These are phyloP conservation scores for Dipodascus geniculatus DNA, from an alignment of 805 yeast species.

Conservation along the genomic window DNA sequence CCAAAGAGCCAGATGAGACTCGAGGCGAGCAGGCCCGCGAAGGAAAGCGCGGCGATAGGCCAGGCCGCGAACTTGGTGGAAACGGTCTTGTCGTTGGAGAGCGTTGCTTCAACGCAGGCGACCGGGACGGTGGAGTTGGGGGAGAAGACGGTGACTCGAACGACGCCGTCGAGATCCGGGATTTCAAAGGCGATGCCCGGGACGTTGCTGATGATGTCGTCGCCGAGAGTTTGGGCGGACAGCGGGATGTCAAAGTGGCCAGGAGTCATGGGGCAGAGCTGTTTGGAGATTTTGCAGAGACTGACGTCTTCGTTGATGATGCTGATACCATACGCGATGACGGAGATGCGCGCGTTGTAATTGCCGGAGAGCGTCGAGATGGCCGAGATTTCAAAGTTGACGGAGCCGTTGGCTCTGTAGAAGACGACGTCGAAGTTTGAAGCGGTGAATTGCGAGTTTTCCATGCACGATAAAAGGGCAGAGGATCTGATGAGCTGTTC, in stretches of 20 bases:
- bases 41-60: conserved; percentile 91
- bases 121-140: conserved; percentile 32
- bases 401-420: conserved; percentile 53
- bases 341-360: conserved; percentile 49
- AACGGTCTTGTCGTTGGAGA: conserved; percentile 85
- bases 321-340: conserved; percentile 74
- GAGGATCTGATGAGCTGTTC: conserved; percentile 31
- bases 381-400: conserved; percentile 60
- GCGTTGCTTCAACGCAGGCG: conserved; percentile 86
- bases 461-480: conserved; percentile 87
- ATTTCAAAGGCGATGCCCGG: conserved; percentile 82
- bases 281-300: conserved; percentile 46
- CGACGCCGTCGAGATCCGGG: conserved; percentile 92
- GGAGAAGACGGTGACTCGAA: conserved; percentile 48
- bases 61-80: conserved; percentile 86
- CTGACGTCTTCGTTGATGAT: conserved; percentile 42
- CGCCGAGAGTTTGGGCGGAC: conserved; percentile 20
- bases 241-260: conserved; percentile 69
- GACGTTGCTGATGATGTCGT: conserved; percentile 36
- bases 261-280: conserved; percentile 72
- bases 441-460: conserved; percentile 75
- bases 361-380: conserved; percentile 66
- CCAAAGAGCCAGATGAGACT: conserved; percentile 82
- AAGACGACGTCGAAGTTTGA: conserved; percentile 66
- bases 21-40: conserved; percentile 76